phyloP scores from a whole-genome alignment of 371 early-diverging fungal species.

The Mortierella sp. region DNA sequence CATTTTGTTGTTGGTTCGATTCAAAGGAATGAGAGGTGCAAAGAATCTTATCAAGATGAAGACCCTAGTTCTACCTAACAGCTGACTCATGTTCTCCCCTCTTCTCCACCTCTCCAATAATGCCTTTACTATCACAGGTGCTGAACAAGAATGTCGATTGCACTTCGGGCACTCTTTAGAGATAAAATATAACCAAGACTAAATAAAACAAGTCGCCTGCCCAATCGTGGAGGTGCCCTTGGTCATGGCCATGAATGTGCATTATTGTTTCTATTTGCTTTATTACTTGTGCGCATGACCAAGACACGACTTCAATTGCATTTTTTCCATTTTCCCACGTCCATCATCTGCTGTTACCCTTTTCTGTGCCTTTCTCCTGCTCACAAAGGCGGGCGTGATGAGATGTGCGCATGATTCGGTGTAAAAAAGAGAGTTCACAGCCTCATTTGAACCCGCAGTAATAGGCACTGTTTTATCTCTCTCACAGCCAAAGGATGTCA shows the following conservation, averaged over 20 bases:
- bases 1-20: not conserved
- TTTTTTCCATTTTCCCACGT: conserved; percentile 5
- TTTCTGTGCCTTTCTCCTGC: not conserved
- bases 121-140: not conserved
- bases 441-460: not conserved
- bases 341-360: not conserved
- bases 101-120: too few species aligned
- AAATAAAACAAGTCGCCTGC: not conserved
- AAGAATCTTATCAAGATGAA: too few species aligned
- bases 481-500: not conserved
- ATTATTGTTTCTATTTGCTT: not conserved
- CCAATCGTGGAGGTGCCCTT: conserved; percentile 1
- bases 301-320: not conserved
- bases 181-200: too few species aligned
- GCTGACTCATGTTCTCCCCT: too few species aligned
- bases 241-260: not conserved
- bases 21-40: too few species aligned
- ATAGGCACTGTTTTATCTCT: not conserved
- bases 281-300: not conserved
- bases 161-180: not conserved
- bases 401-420: not conserved
- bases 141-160: not conserved
- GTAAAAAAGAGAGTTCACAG: not conserved
- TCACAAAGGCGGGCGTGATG: conserved; percentile 5
- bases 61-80: too few species aligned